These are phyloP conservation scores for Triticum turgidum DNA, from an alignment of 176 grass and related monocot genomes.

Conservation along the genomic window DNA sequence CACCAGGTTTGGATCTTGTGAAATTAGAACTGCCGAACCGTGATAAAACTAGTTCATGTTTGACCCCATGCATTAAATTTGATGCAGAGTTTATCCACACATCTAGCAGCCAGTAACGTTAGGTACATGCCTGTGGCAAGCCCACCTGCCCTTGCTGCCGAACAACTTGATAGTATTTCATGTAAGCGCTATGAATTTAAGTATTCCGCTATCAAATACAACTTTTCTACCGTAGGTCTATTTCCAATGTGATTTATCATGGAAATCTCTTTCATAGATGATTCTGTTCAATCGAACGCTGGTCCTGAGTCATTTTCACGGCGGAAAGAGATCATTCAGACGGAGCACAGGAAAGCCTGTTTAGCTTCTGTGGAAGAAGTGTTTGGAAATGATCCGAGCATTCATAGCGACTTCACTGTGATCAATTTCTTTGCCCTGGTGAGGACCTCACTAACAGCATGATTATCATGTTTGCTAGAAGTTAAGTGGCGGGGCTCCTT, in stretches of 20 bases:
- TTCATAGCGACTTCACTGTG: slow-evolving; percentile 56
- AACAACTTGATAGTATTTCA: slow-evolving; percentile 50
- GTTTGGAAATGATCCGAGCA: slow-evolving; percentile 58
- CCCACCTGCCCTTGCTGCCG: slow-evolving; percentile 54
- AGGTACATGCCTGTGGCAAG: slow-evolving; percentile 60
- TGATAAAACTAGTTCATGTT: not conserved
- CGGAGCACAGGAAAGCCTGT: slow-evolving; percentile 70
- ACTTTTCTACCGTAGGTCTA: not conserved
- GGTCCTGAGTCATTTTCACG: slow-evolving; percentile 46
- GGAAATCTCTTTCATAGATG: slow-evolving; percentile 28
- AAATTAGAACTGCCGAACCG: not conserved
- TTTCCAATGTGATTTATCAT: not conserved
- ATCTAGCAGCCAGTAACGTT: slow-evolving; percentile 63
- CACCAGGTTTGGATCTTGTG: slow-evolving; percentile 53
- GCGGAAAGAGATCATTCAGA: slow-evolving; percentile 54
- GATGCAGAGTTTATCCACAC: slow-evolving; percentile 48
- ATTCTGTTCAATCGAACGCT: slow-evolving; percentile 35
- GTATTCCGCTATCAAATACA: not conserved
- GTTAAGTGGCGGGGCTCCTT: not conserved
- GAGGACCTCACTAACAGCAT: not conserved
- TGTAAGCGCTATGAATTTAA: slow-evolving; percentile 38
- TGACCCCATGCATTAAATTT: slow-evolving; percentile 15
- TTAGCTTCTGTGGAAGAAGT: slow-evolving; percentile 62
- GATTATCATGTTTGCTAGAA: not conserved
- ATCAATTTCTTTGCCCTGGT: slow-evolving; percentile 97